Evolutionary conservation across 1,284 basidiomycete species (phyloP).

Genomic region (Trichosporon asahii): DNA sequence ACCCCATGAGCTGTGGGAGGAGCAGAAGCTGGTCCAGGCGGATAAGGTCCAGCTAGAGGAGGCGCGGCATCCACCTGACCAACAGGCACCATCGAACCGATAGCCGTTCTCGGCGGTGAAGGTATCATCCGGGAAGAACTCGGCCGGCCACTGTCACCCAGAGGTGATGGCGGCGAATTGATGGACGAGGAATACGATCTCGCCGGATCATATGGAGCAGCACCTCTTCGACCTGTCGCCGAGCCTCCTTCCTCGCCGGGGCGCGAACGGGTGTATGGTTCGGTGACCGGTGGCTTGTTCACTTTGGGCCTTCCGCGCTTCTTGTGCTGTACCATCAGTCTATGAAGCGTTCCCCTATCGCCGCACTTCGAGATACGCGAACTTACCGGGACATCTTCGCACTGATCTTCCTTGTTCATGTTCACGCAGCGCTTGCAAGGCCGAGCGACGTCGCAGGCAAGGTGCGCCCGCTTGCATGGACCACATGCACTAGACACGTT

Average conservation of each 20-base stretch:
- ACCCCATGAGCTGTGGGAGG: conserved; percentile 1
- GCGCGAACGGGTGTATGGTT: conserved; percentile 29
- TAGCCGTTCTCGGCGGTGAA: not conserved
- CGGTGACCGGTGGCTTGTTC: conserved; percentile 31
- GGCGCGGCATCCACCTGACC: not conserved
- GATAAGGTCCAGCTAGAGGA: not conserved
- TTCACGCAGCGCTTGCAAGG: conserved; percentile 50
- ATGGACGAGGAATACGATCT: not conserved
- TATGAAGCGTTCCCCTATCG: not conserved
- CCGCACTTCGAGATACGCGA: not conserved
- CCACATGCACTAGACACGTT: conserved; percentile 44
- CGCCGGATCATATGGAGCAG: not conserved
- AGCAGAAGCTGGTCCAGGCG: not conserved
- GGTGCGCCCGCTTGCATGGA: conserved; percentile 47
- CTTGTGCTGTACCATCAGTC: conserved; percentile 36
- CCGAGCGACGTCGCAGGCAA: conserved; percentile 45
- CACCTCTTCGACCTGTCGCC: not conserved
- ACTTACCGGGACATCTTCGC: conserved; percentile 50
- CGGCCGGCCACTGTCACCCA: not conserved
- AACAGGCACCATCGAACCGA: conserved; percentile 7
- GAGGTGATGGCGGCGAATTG: conserved; percentile 1
- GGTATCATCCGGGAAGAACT: not conserved
- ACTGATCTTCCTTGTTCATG: conserved; percentile 45
- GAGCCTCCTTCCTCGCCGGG: not conserved
- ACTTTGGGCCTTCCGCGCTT: conserved; percentile 48